Percentiles rank a stretch among this genome's conserved stretches.
These are phyloP conservation scores for Tricholomella constricta DNA, from an alignment of 768 basidiomycete genomes.

Conservation along the genomic window DNA sequence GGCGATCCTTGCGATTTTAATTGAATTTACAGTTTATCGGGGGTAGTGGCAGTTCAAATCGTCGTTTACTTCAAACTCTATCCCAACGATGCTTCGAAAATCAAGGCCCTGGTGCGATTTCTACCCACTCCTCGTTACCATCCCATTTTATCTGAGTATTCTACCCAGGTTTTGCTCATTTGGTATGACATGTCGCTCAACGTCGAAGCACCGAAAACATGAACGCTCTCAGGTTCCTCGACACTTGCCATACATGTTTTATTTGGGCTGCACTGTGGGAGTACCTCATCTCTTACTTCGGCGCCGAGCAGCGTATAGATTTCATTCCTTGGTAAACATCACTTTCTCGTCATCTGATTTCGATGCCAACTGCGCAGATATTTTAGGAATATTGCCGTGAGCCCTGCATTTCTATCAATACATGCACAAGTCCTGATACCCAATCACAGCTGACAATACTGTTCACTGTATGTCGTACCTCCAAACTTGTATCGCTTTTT, in stretches of 20 bases:
- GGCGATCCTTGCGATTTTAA: neutral
- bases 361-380: neutral
- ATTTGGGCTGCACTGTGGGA: conserved; percentile 43
- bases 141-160: too few species aligned
- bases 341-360: neutral
- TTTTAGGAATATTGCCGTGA: conserved; percentile 19
- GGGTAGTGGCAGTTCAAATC: conserved; percentile 22
- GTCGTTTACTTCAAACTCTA: conserved; percentile 26
- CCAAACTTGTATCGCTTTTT: too few species aligned
- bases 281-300: conserved; percentile 37
- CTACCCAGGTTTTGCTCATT: conserved; percentile 15
- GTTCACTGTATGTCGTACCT: conserved; percentile 24
- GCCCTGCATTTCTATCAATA: neutral
- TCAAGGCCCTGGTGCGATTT: conserved; percentile 18
- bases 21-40: conserved; percentile 17
- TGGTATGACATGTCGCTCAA: conserved; percentile 8
- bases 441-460: conserved; percentile 18
- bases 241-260: conserved; percentile 38
- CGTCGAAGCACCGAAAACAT: neutral
- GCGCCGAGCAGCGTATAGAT: conserved; percentile 26
- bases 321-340: conserved; percentile 36
- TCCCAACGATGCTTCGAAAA: conserved; percentile 9
- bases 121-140: neutral
- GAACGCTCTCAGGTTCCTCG: conserved; percentile 31
- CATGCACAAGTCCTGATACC: neutral